phyloP scores from a whole-genome alignment of 345 rosid genomes.

The Eucalyptus leucophloia region DNA sequence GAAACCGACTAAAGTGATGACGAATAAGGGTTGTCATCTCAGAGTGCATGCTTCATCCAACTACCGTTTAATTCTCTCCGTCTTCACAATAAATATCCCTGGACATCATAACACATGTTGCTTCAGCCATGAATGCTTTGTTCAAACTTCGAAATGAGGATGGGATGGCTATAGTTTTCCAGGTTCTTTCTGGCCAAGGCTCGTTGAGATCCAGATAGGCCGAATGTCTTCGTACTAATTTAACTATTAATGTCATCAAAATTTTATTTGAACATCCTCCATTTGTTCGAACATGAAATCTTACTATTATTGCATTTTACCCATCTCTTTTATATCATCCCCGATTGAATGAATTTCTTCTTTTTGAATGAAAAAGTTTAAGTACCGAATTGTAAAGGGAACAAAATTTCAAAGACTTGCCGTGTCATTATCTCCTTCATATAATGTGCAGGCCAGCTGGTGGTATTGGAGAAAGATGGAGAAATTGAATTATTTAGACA shows the following conservation, averaged over 20 bases:
- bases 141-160: neutral
- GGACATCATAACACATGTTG: neutral
- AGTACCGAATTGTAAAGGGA: neutral
- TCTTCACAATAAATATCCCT: neutral
- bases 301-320: too few relatives aligned
- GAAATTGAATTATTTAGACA: neutral
- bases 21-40: too few relatives aligned
- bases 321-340: neutral
- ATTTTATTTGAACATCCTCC: too few relatives aligned
- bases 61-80: neutral
- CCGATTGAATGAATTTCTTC: too few relatives aligned
- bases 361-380: neutral
- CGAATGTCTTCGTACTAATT: neutral
- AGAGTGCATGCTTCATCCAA: neutral
- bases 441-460: neutral
- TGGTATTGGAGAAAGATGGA: neutral
- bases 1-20: accelerated
- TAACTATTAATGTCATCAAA: neutral
- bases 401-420: neutral
- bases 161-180: neutral
- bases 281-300: too few relatives aligned
- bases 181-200: neutral
- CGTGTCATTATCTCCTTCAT: neutral
- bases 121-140: neutral
- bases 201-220: neutral